These are phyloP conservation scores for Torrubiella hemipterigena DNA, from an alignment of 2,329 filamentous ascomycete genomes.

Conservation along the genomic window DNA sequence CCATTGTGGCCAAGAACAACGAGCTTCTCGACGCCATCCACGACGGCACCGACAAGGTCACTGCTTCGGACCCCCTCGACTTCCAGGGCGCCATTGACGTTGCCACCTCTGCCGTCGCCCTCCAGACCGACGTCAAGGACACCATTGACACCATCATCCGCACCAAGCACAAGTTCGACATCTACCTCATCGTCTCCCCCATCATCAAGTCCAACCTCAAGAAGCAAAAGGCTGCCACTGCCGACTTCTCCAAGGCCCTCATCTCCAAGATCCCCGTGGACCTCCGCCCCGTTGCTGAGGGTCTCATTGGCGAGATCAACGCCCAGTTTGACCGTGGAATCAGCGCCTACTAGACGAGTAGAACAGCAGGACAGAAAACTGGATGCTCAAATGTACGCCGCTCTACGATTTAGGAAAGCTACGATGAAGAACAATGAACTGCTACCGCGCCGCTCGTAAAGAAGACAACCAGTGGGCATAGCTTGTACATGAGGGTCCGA, in stretches of 20 bases:
- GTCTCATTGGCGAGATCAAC: conserved; percentile 24
- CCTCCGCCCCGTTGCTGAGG: conserved; percentile 18
- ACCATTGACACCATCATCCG: conserved; percentile 25
- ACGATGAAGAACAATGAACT: no score
- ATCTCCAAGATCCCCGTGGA: conserved; percentile 25
- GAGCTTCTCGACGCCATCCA: conserved; percentile 27
- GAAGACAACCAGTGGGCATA: no score
- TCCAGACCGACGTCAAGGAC: conserved; percentile 23
- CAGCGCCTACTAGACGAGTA: no score
- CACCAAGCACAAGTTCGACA: conserved; percentile 31
- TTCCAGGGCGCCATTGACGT: conserved; percentile 25
- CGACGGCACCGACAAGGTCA: conserved; percentile 22
- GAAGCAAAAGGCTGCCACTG: conserved; percentile 25
- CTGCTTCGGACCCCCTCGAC: conserved; percentile 23
- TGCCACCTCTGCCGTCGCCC: conserved; percentile 20
- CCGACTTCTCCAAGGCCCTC: conserved; percentile 23
- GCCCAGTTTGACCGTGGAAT: conserved; percentile 25
- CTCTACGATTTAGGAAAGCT: no score
- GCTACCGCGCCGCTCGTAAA: no score
- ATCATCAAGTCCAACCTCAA: conserved; percentile 29
- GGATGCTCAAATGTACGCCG: no score
- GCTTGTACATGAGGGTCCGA: no score
- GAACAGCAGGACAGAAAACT: no score
- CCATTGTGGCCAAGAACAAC: conserved; percentile 26
- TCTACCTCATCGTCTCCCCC: conserved; percentile 23